phyloP scores from a whole-genome alignment of 2,329 filamentous ascomycete species.

The Alternaria dauci region DNA sequence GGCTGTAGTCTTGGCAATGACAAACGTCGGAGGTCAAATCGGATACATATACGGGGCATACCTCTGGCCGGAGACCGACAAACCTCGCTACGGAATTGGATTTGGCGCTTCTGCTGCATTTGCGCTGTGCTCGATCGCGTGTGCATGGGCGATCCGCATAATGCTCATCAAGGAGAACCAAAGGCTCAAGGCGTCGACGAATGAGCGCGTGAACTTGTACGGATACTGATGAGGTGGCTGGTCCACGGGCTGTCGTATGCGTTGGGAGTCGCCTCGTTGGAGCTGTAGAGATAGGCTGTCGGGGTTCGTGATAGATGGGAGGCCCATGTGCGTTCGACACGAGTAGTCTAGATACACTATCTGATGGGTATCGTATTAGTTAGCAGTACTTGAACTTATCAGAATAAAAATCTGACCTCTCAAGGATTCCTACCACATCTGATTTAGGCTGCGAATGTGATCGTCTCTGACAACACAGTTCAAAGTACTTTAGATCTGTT shows the following conservation, averaged over 20 bases:
- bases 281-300: not conserved
- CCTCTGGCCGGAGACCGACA: slow-evolving; percentile 37
- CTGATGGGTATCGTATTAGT: not conserved
- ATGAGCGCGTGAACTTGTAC: slow-evolving; percentile 40
- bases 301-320: not conserved
- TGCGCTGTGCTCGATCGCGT: slow-evolving; percentile 39
- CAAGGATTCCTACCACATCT: not conserved
- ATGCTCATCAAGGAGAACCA: slow-evolving; percentile 42
- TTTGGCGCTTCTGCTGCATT: slow-evolving; percentile 42
- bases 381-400: not conserved
- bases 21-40: slow-evolving; percentile 39
- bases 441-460: not conserved
- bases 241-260: not conserved
- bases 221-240: slow-evolving; percentile 29
- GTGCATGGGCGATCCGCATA: slow-evolving; percentile 37
- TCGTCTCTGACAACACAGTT: too few relatives aligned
- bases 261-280: not conserved
- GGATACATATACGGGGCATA: slow-evolving; percentile 44
- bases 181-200: slow-evolving; percentile 31
- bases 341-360: not conserved
- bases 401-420: not conserved
- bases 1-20: slow-evolving; percentile 43
- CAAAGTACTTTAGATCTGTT: too few relatives aligned
- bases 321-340: not conserved
- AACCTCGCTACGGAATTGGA: slow-evolving; percentile 37